Evolutionary conservation across 257 asterid species (phyloP), one percentile per base, ranked within the genome.

Genomic region (Prunella vulgaris): DNA sequence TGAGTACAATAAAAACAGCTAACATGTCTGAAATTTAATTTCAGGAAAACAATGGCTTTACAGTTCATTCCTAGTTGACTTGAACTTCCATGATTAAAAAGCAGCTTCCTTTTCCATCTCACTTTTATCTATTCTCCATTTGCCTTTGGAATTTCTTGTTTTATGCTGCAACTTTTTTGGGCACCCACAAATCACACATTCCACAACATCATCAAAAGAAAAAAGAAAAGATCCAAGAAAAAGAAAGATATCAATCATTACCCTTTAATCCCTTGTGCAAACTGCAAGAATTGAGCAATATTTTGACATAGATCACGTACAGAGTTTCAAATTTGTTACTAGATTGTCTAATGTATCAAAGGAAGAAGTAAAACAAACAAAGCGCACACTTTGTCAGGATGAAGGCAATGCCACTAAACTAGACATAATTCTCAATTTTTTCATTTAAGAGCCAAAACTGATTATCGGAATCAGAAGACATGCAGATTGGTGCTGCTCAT

Each of bases 1-100:
- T 68, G 44, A 56, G 30, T 9, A 30, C 24, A 44, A 73, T 20
- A 17, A 35, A 56, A 48, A 71, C 49, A 37, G 70, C 71, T 52
- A 33, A 64, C 66, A 54, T 33, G 24, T n/a, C 12, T n/a, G 32
- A 33, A 25, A 59, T 67, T 51, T 5, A 5, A 14, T 44, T 10
- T 44, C 20, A 52, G 59, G 44, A 28, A 28, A 42, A 13, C 48
- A 68, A n/a, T n/a, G 37, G 37, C 76, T 76, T 70, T 76, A 76
- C 69, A 70, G 80, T 65, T 28, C 69, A 64, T 76, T 37, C 38
- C 42, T 13, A 66, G 77, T 71, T 77, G 81, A 77, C 81, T 71
- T 59, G 38, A 76, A 40, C 44, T 66, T 76, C 46, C 18, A 57
- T 54, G 66, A 64, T 46, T 10, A n/a, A 64, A 71, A 76, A 71